phyloP scores from a whole-genome alignment of 2,329 filamentous ascomycete species.

The Colletotrichum spinosum region DNA sequence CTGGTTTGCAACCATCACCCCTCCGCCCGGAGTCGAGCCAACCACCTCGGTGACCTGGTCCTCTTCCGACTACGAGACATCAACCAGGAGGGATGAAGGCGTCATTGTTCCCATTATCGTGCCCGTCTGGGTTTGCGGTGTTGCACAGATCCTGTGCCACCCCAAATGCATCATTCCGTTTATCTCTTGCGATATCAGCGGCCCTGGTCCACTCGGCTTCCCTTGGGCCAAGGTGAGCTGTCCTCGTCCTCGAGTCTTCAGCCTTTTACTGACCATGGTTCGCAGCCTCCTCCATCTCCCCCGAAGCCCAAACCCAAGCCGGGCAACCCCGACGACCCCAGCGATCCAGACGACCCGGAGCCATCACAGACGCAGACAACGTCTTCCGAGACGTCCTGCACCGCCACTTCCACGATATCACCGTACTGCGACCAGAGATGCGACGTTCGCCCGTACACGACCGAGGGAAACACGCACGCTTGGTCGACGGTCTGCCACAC shows the following conservation, averaged over 20 bases:
- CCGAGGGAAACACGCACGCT: neutral
- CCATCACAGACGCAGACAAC: conserved; percentile 4
- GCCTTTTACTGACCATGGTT: conserved; percentile 10
- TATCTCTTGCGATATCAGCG: conserved; percentile 1
- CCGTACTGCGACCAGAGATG: conserved; percentile 28
- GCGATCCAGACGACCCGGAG: conserved; percentile 16
- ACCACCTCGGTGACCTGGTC: conserved; percentile 9
- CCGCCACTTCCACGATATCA: conserved; percentile 18
- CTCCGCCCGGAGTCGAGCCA: neutral
- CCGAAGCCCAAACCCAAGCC: conserved; percentile 18
- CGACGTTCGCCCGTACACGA: conserved; percentile 12
- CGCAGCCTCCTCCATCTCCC: conserved; percentile 1
- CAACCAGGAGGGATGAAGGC: conserved; percentile 13
- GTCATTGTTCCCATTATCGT: conserved; percentile 13
- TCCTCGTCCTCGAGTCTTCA: neutral
- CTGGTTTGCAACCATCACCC: neutral
- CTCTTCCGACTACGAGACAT: conserved; percentile 14
- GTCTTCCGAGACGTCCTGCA: conserved; percentile 24
- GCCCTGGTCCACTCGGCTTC: conserved; percentile 15
- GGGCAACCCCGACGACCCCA: conserved; percentile 2
- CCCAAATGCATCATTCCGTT: conserved; percentile 21
- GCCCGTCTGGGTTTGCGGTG: conserved; percentile 17
- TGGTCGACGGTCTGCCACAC: conserved; percentile 23
- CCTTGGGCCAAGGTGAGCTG: conserved; percentile 46
- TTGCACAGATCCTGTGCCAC: conserved; percentile 10